A percentile compares a stretch with the other conserved stretches of the same genome.
Evolutionary conservation across 2,329 filamentous ascomycete genomes (phyloP).

Genomic region (Penicillium sp.): DNA sequence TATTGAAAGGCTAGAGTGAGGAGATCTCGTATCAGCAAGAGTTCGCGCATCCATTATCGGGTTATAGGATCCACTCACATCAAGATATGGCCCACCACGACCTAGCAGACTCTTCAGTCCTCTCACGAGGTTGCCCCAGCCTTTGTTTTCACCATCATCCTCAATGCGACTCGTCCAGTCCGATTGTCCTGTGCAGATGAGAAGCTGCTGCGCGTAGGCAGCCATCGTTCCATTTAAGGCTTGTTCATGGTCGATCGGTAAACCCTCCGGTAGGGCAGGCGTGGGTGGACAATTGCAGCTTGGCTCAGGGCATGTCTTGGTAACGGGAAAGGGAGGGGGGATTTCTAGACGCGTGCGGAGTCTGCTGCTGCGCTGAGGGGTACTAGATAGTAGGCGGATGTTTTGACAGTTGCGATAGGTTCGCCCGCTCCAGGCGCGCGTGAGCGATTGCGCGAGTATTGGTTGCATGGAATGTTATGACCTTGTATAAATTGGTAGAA

Average conservation of each 20-base stretch:
- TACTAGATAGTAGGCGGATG: slow-evolving; percentile 26
- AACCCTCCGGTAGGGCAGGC: slow-evolving; percentile 65
- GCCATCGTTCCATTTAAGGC: slow-evolving; percentile 75
- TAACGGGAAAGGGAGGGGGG: slow-evolving; percentile 48
- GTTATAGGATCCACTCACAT: slow-evolving; percentile 46
- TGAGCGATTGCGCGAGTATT: slow-evolving; percentile 15
- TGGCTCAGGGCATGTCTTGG: slow-evolving; percentile 67
- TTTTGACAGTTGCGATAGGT: slow-evolving; percentile 3
- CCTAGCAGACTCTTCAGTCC: slow-evolving; percentile 69
- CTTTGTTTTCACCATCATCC: slow-evolving; percentile 62
- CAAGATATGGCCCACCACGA: slow-evolving; percentile 63
- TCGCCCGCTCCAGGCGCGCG: slow-evolving; percentile 16
- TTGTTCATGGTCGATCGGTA: slow-evolving; percentile 72
- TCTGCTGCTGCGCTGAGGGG: slow-evolving; percentile 17
- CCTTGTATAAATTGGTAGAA: background rate
- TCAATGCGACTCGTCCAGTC: slow-evolving; percentile 87
- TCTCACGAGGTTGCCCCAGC: slow-evolving; percentile 54
- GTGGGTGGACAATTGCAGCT: slow-evolving; percentile 74
- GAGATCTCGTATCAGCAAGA: slow-evolving; percentile 1
- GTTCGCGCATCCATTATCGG: background rate
- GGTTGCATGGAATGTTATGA: slow-evolving; percentile 16
- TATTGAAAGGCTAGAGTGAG: slow-evolving; percentile 70
- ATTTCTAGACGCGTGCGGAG: slow-evolving; percentile 36
- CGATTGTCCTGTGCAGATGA: slow-evolving; percentile 75
- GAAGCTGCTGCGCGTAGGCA: slow-evolving; percentile 75